phyloP scores from a whole-genome alignment of 768 basidiomycete genomes.

The Neoboletus brunneissimus region DNA sequence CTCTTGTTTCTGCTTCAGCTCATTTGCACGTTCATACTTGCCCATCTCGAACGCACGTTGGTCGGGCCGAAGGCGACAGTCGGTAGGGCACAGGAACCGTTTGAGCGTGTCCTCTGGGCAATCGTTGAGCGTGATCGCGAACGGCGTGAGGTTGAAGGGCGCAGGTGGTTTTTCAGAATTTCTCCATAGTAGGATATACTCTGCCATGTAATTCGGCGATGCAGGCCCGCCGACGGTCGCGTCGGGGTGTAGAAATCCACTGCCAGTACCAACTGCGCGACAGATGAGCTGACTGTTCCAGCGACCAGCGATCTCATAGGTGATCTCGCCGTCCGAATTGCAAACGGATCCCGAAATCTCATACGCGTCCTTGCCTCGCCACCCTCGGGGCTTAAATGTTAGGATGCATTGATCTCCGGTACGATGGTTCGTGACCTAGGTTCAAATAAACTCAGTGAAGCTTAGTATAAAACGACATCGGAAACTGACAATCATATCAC shows the following conservation, averaged over 20 bases:
- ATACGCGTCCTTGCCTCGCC: conserved; percentile 87
- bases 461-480: not conserved
- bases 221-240: conserved; percentile 48
- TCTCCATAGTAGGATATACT: conserved; percentile 87
- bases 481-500: conserved; percentile 82
- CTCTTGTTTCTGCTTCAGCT: conserved; percentile 76
- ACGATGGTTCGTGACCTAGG: conserved; percentile 78
- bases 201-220: conserved; percentile 48
- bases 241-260: conserved; percentile 69
- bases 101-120: conserved; percentile 68
- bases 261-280: conserved; percentile 60
- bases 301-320: conserved; percentile 88
- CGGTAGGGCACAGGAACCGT: conserved; percentile 80
- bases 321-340: conserved; percentile 59
- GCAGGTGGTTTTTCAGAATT: conserved; percentile 81
- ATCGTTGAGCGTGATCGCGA: conserved; percentile 89
- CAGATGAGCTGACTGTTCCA: conserved; percentile 97
- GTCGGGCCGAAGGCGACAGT: conserved; percentile 89
- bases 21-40: conserved; percentile 79
- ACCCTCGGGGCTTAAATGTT: conserved; percentile 95
- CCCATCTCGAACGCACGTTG: conserved; percentile 94
- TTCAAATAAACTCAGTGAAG: conserved; percentile 3
- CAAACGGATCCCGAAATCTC: conserved; percentile 88
- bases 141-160: conserved; percentile 95
- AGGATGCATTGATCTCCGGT: conserved; percentile 84